Conservation (phyloP, 1,284 basidiomycete genomes). For the Irpex sp. region DNA sequence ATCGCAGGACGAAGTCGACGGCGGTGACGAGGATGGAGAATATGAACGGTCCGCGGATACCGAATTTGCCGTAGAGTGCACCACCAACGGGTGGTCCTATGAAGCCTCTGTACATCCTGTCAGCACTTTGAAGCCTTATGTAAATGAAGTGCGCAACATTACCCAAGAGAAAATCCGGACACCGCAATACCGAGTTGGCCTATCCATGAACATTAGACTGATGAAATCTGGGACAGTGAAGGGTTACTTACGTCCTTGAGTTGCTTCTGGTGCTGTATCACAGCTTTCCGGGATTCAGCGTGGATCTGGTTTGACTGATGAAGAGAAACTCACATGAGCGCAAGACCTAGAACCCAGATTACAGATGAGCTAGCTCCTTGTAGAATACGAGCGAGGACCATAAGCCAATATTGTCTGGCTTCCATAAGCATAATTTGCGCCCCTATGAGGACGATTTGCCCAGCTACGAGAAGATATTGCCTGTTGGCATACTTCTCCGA, state of each 20-base stretch:
- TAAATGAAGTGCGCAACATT: conserved; percentile 1
- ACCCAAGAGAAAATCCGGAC: conserved; percentile 67
- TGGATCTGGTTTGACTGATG: too few species aligned
- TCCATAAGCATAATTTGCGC: conserved; percentile 74
- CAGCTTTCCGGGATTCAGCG: conserved; percentile 37
- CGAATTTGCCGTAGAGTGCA: conserved; percentile 58
- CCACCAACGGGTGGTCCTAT: conserved; percentile 70
- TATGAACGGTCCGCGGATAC: conserved; percentile 71
- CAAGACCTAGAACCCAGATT: conserved; percentile 72
- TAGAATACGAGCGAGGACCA: conserved; percentile 65
- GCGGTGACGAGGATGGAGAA: conserved; percentile 57
- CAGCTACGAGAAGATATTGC: conserved; percentile 53
- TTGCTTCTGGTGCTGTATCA: conserved; percentile 57
- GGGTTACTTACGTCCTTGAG: conserved; percentile 49
- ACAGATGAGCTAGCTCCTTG: conserved; percentile 73
- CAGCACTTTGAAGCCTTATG: not conserved
- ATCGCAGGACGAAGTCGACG: conserved; percentile 57
- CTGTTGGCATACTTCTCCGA: conserved; percentile 58
- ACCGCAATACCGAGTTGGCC: conserved; percentile 72
- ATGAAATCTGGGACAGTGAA: not conserved
- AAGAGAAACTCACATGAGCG: conserved; percentile 48
- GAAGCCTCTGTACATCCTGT: conserved; percentile 31
- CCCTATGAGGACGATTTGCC: conserved; percentile 49
- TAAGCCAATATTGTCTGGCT: conserved; percentile 61
- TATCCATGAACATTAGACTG: conserved; percentile 18